Conservation (phyloP, 2,329 filamentous ascomycete genomes). For the Sclerotinia trifoliorum region DNA sequence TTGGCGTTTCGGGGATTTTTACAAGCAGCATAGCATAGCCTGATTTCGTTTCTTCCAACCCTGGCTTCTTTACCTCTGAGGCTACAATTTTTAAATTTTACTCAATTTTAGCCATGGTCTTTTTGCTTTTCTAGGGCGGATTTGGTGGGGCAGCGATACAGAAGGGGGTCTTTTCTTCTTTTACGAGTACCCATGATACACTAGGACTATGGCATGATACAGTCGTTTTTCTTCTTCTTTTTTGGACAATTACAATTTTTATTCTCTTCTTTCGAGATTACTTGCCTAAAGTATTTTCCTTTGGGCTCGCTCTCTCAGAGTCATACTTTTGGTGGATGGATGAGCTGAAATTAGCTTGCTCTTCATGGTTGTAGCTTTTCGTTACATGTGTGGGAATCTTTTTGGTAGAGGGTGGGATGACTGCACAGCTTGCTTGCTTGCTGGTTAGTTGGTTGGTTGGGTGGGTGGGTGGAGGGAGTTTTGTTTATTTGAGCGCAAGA, state of each 20-base stretch:
- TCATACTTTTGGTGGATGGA: background rate
- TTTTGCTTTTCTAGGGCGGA: constrained; percentile 11
- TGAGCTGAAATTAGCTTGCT: background rate
- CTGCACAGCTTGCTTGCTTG: background rate
- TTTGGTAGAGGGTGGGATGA: background rate
- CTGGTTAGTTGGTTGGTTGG: background rate
- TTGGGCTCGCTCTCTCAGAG: background rate
- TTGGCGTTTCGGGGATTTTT: constrained; percentile 17
- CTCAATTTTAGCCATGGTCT: constrained; percentile 15
- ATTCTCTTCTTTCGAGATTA: constrained; percentile 5
- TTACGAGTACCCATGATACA: constrained; percentile 19
- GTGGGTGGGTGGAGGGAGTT: background rate
- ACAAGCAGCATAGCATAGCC: constrained; percentile 3
- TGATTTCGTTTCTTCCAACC: constrained; percentile 10
- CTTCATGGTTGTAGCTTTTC: background rate
- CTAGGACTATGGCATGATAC: constrained; percentile 4
- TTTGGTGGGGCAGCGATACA: background rate
- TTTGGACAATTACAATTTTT: constrained; percentile 13
- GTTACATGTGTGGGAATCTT: background rate
- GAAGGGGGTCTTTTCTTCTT: constrained; percentile 1
- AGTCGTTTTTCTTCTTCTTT: background rate
- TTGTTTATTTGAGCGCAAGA: constrained; percentile 2
- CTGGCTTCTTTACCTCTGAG: constrained; percentile 11
- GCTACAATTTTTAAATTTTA: background rate
- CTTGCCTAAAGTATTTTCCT: background rate